Percentiles rank a stretch among this genome's conserved stretches.
Conservation (phyloP, 345 rosid genomes). For the Citrus hindsii region DNA sequence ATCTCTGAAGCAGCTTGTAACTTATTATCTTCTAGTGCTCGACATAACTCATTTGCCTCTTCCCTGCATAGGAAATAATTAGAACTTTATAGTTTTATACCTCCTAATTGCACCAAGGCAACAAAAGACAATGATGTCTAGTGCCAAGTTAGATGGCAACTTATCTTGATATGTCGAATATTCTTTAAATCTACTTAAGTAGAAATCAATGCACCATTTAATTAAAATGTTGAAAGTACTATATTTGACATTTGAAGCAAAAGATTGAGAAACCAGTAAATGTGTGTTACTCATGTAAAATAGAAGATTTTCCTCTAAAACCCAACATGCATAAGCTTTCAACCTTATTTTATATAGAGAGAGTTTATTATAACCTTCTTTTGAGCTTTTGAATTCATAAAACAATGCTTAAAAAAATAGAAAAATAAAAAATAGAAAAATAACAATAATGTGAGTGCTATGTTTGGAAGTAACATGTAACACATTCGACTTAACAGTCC, state of each 20-base stretch:
- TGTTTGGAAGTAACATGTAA: background rate
- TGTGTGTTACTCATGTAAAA: background rate
- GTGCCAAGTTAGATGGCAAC: background rate
- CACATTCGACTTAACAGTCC: slow-evolving; percentile 36
- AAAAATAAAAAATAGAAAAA: background rate
- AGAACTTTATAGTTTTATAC: background rate
- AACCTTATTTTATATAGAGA: background rate
- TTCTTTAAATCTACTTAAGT: background rate
- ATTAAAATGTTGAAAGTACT: background rate
- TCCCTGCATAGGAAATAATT: slow-evolving; percentile 36
- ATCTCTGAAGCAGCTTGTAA: slow-evolving; percentile 66
- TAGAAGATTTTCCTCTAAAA: background rate
- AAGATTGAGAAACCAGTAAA: background rate
- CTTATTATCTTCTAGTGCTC: slow-evolving; percentile 60
- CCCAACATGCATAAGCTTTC: background rate
- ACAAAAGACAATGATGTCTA: too few relatives aligned
- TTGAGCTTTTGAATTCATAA: background rate
- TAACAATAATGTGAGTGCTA: background rate
- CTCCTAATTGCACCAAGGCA: background rate
- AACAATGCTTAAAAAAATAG: background rate
- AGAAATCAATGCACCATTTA: background rate
- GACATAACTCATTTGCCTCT: slow-evolving; percentile 83
- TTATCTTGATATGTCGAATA: background rate
- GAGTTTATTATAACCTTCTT: background rate
- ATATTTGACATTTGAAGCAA: background rate